Evolutionary conservation across 2,329 filamentous ascomycete species (phyloP), one percentile per base, ranked within the genome.

Genomic region (Fulvia fulva): DNA sequence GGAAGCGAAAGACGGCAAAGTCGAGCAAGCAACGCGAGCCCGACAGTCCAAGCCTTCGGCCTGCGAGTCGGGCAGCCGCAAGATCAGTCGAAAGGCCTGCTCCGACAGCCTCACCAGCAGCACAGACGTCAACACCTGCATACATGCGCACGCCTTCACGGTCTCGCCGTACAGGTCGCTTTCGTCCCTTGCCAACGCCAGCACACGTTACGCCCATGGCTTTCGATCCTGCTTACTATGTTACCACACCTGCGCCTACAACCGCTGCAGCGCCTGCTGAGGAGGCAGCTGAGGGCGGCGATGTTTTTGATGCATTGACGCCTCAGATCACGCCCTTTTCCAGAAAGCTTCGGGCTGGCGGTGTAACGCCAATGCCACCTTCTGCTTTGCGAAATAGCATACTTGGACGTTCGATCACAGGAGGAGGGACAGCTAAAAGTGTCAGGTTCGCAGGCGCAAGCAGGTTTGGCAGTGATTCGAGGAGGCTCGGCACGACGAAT

Each of bases 101-200:
- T 16, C 62, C 60, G 16, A 32, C 56, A 22, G 59, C 56, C 22
- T 66, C 65, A 16, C 63, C 65, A 30, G 61, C 64, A n/a, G 34
- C 56, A 21, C 46, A 46, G 12, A 51, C 55, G n/a, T 60, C 65
- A 5, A 69, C 66, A 8, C 69, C 67, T 44, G 68, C 62, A 32
- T 80, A 81, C 54, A 72, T 80, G 56, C 76, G 78, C 41, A 80
- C 78, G 28, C 78, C 78, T 0, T 77, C 75, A 23, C 63, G 68
- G 14, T 61, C 63, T n/a, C 51, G 62, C 28, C 65, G 65, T 21
- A 21, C 60, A 34, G 60, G 46, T 28, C 60, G 70, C 12, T 71
- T 71, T 58, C 64, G 65, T 30, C 62, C 68, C 3, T 56, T 72
- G 12, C 67, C 69, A 2, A 71, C 68, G 2, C 69, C 70, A 14